Base-by-base conservation (phyloP, 2,329 filamentous ascomycete genomes). In the Hypoxylon sp. region DNA sequence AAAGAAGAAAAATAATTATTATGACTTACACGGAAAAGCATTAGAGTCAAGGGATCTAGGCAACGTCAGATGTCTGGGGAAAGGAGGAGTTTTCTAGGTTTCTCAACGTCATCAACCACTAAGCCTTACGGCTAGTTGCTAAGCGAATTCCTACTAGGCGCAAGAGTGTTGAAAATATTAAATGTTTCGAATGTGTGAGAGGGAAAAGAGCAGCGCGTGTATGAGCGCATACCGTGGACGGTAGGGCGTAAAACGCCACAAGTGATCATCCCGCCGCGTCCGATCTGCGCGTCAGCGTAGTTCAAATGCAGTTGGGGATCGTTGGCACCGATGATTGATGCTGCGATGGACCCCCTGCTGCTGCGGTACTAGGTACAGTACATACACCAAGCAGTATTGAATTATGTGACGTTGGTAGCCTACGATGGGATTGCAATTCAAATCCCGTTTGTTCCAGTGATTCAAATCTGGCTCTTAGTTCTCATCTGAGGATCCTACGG, bases 251-350 rank as follows among this genome's bases (percentile, higher is more conserved):
- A 37, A 52, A 29, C 37, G 25, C 51, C 47, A 58, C 51, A 45
- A 41, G 30, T 47, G 44, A 56, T 56, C 55, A 46, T 34, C 55
- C 52, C 56, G 52, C 49, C 32, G 52, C 56, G 52, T 56, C 45
- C 56, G 56, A 59, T 59, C 52, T 56, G 56, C 46, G 52, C 48
- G 45, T 53, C 41, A 53, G 56, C 45, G 42, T 25, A 30, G 44
- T 35, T 55, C 52, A 32, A 48, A 43, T 36, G 16, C 23, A 45
- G 41, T 41, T 51, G 50, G 45, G n/a, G 42, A 54, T 50, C 38
- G 34, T 40, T 38, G 20, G 16, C 21, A 30, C 8, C 15, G 21
- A 5, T 19, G 31, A 35, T 20, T 42, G 38, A 45, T 49, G 32
- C 11, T 25, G 19, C 26, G 44, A 45, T 41, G 34, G 27, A 13